Percentiles rank a stretch among this genome's conserved stretches.
phyloP scores from a whole-genome alignment of 495 filamentous ascomycete genomes.

The Neurospora sp. region DNA sequence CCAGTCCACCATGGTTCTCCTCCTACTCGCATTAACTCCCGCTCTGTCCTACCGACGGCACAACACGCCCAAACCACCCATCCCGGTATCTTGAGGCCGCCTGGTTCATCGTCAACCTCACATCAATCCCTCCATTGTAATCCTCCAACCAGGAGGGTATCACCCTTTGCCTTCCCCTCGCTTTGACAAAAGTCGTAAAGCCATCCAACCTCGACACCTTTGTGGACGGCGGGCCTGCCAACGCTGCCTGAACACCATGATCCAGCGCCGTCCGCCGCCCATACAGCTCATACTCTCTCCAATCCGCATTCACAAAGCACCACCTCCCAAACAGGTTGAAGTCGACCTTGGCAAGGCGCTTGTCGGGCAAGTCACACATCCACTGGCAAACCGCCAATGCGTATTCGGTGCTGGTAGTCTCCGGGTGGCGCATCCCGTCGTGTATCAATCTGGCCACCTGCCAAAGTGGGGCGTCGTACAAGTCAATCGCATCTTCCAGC shows the following conservation, averaged over 20 bases:
- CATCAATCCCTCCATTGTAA: not conserved
- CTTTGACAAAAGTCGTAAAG: not conserved
- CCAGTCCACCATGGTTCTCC: not conserved
- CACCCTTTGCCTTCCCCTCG: not conserved
- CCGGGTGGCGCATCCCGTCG: not conserved
- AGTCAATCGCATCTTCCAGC: not conserved
- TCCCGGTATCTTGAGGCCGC: not conserved
- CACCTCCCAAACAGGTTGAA: not conserved
- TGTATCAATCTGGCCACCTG: not conserved
- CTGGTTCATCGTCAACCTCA: not conserved
- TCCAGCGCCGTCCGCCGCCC: not conserved
- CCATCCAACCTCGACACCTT: not conserved
- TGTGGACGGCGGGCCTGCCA: not conserved
- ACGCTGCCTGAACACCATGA: not conserved
- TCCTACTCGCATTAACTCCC: not conserved
- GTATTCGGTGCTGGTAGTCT: not conserved
- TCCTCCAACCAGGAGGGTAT: not conserved
- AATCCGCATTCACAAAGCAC: not conserved
- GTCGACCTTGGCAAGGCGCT: not conserved
- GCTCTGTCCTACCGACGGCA: not conserved
- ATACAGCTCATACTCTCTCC: not conserved
- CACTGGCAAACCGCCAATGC: not conserved
- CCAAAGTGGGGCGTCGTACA: not conserved
- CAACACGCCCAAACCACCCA: not conserved
- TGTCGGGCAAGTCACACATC: not conserved